These are phyloP conservation scores for Ambrosia hybrid DNA, from an alignment of 140 eudicot species.

Conservation along the genomic window DNA sequence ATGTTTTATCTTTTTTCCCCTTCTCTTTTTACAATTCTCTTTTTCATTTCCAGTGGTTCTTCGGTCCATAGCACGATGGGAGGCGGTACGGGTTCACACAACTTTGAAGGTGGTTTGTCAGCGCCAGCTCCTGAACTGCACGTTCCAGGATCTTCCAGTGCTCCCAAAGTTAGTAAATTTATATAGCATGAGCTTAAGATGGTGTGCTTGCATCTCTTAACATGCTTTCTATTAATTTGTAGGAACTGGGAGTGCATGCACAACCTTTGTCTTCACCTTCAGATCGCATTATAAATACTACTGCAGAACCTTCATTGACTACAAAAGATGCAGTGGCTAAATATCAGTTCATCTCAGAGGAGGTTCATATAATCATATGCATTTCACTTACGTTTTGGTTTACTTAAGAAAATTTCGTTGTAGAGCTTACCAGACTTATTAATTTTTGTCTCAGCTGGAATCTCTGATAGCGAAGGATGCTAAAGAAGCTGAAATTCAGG, in stretches of 20 bases:
- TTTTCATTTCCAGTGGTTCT: slow-evolving; percentile 47
- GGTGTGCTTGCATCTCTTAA: slow-evolving; percentile 16
- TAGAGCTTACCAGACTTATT: slow-evolving; percentile 17
- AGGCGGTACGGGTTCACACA: slow-evolving; percentile 49
- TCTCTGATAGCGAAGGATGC: slow-evolving; percentile 62
- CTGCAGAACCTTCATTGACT: slow-evolving; percentile 68
- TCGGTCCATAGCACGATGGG: slow-evolving; percentile 39
- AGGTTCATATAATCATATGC: slow-evolving; percentile 41
- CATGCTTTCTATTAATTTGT: slow-evolving; percentile 12
- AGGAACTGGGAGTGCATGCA: slow-evolving; percentile 62
- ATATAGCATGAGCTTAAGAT: background rate
- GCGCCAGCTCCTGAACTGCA: slow-evolving; percentile 58
- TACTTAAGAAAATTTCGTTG: background rate
- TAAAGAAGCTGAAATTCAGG: slow-evolving; percentile 86
- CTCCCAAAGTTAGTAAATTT: slow-evolving; percentile 50
- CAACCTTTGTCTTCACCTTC: slow-evolving; percentile 37
- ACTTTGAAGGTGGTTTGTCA: slow-evolving; percentile 55
- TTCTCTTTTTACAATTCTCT: background rate
- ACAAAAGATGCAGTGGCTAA: slow-evolving; percentile 85
- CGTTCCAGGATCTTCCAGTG: slow-evolving; percentile 46
- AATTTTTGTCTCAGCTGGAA: slow-evolving; percentile 62
- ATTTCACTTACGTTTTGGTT: background rate
- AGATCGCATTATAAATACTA: slow-evolving; percentile 45
- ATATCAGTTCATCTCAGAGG: slow-evolving; percentile 67
- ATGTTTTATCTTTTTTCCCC: background rate